A percentile compares a stretch with the other conserved stretches of the same genome.
These are phyloP conservation scores for Sherardia arvensis DNA, from an alignment of 257 asterid species.

Conservation along the genomic window DNA sequence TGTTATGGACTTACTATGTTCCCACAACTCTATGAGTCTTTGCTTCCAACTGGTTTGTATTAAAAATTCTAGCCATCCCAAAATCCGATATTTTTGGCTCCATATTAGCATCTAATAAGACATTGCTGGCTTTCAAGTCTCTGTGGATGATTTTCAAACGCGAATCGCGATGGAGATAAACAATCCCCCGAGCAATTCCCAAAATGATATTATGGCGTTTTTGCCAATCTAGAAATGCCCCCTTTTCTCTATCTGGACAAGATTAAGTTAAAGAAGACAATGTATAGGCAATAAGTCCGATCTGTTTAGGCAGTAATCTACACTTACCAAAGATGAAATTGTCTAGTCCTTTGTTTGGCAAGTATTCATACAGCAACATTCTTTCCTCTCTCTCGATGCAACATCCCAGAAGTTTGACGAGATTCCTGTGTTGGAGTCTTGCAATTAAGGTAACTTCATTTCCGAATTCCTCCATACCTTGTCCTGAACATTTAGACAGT, in stretches of 20 bases:
- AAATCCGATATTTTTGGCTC: slow-evolving; percentile 36
- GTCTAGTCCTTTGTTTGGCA: slow-evolving; percentile 28
- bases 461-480: slow-evolving; percentile 27
- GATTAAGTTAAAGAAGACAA: not conserved
- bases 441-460: slow-evolving; percentile 27
- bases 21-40: slow-evolving; percentile 28
- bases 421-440: slow-evolving; percentile 28
- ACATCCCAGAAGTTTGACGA: slow-evolving; percentile 24
- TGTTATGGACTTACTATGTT: slow-evolving; percentile 20
- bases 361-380: slow-evolving; percentile 25
- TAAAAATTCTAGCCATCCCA: slow-evolving; percentile 31
- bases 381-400: slow-evolving; percentile 22
- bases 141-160: slow-evolving; percentile 29
- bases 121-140: slow-evolving; percentile 33
- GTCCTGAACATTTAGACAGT: slow-evolving; percentile 19
- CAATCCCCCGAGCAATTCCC: slow-evolving; percentile 28
- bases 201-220: slow-evolving; percentile 19
- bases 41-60: slow-evolving; percentile 20
- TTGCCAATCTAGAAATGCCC: slow-evolving; percentile 20
- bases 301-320: not conserved
- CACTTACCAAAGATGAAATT: slow-evolving; percentile 24
- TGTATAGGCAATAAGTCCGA: not conserved
- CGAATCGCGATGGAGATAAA: slow-evolving; percentile 30
- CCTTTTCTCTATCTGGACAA: slow-evolving; percentile 11
- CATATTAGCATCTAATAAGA: slow-evolving; percentile 21